A percentile compares a stretch with the other conserved stretches of the same genome.
Conservation (phyloP, 129 eudicot species). For the Rutidosis leptorrhynchoides region DNA sequence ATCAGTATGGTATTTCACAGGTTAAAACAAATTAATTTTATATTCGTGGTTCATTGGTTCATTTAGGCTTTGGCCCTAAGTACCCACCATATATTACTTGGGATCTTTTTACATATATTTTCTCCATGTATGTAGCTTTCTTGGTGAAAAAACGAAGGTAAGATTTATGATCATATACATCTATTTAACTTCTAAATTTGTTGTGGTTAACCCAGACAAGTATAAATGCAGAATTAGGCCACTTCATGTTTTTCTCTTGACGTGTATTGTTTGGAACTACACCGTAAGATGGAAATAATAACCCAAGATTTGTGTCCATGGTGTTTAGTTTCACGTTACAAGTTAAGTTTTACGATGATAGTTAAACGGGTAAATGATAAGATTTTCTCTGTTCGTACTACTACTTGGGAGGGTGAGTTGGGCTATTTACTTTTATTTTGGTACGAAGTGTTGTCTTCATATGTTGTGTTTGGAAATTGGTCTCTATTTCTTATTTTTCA, state of each 20-base stretch:
- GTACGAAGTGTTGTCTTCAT: too few species aligned
- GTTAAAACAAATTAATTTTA: slow-evolving; percentile 36
- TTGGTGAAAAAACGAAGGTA: slow-evolving; percentile 21
- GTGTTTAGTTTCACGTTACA: not conserved
- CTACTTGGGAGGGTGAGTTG: too few species aligned
- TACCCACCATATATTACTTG: slow-evolving; percentile 15
- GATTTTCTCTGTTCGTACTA: too few species aligned
- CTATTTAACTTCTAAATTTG: not conserved
- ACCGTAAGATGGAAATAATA: not conserved
- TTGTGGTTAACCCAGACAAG: not conserved
- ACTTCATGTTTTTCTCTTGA: too few species aligned
- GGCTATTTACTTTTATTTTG: too few species aligned
- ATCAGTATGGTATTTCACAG: slow-evolving; percentile 38
- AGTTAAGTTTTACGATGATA: not conserved
- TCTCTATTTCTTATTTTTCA: too few species aligned
- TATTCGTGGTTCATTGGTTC: slow-evolving; percentile 27
- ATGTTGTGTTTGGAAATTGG: too few species aligned
- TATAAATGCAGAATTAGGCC: not conserved
- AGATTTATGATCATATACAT: not conserved
- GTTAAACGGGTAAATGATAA: too few species aligned
- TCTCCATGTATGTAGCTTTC: slow-evolving; percentile 32
- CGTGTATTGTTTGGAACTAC: not conserved
- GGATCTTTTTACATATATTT: slow-evolving; percentile 24
- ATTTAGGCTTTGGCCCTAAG: slow-evolving; percentile 21
- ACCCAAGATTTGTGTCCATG: too few species aligned